Percentiles rank a stretch among this genome's conserved stretches.
These are phyloP conservation scores for Fraxinus baroniana DNA, from an alignment of 305 asterid genomes.

Conservation along the genomic window DNA sequence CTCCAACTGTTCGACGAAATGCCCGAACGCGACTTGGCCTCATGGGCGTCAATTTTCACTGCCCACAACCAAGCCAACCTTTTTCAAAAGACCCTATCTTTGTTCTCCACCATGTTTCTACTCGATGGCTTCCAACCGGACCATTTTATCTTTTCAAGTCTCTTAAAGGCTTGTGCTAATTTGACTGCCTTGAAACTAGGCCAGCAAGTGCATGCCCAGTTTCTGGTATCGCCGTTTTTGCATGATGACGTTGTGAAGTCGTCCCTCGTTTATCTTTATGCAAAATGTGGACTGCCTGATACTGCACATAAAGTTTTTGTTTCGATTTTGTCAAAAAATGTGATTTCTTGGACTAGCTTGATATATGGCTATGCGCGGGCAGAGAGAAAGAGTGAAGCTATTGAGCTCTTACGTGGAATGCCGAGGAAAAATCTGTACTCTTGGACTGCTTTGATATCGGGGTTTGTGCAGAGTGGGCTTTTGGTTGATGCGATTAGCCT, in stretches of 20 bases:
- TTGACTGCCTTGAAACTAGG: conserved; percentile 46
- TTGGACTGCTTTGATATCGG: conserved; percentile 75
- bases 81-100: conserved; percentile 33
- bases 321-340: conserved; percentile 46
- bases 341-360: conserved; percentile 69
- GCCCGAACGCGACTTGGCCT: conserved; percentile 63
- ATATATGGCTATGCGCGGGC: conserved; percentile 62
- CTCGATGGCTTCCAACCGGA: conserved; percentile 48
- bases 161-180: conserved; percentile 63
- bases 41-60: conserved; percentile 81
- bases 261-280: conserved; percentile 66
- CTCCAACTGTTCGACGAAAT: conserved; percentile 66
- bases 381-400: conserved; percentile 59
- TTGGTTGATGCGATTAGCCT: conserved; percentile 47
- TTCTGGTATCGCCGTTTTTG: conserved; percentile 44
- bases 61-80: conserved; percentile 56
- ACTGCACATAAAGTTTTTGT: conserved; percentile 51
- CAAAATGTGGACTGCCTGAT: conserved; percentile 64
- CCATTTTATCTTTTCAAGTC: conserved; percentile 57
- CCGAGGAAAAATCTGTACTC: conserved; percentile 40
- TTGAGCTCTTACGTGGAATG: conserved; percentile 42
- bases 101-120: conserved; percentile 37
- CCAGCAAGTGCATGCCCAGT: conserved; percentile 64
- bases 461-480: conserved; percentile 63
- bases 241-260: conserved; percentile 72